Percentiles rank a stretch among this genome's conserved stretches.
Conservation (phyloP, 495 filamentous ascomycete genomes). For the Tuber borchii region DNA sequence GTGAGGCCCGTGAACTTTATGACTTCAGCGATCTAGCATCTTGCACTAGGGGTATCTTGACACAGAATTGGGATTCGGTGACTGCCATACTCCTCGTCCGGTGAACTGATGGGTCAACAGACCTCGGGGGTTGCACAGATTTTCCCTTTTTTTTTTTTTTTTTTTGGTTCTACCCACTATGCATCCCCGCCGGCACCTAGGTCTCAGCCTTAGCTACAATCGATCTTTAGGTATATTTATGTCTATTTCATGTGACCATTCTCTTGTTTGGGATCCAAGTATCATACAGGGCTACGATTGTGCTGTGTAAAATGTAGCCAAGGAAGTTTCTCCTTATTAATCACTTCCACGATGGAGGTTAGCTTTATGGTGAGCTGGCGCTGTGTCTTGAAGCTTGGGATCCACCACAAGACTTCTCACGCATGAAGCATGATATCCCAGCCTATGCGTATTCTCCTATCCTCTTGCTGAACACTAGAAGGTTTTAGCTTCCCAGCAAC, state of each 20-base stretch:
- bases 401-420: not conserved
- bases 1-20: no score
- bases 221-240: not conserved
- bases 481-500: not conserved
- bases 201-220: not conserved
- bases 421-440: not conserved
- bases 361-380: not conserved
- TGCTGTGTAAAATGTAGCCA: not conserved
- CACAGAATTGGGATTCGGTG: no score
- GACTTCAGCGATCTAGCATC: no score
- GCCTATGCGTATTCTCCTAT: accelerated
- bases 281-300: not conserved
- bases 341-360: not conserved
- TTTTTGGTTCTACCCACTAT: no score
- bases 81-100: no score
- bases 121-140: no score
- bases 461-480: not conserved
- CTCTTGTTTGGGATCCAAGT: not conserved
- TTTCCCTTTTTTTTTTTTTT: no score
- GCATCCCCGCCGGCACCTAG: no score
- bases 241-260: not conserved
- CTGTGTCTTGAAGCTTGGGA: not conserved
- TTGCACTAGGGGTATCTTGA: no score
- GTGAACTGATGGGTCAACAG: no score
- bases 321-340: not conserved